phyloP scores from a whole-genome alignment of 768 basidiomycete species.

The Pilatotrama ljubarskyi region DNA sequence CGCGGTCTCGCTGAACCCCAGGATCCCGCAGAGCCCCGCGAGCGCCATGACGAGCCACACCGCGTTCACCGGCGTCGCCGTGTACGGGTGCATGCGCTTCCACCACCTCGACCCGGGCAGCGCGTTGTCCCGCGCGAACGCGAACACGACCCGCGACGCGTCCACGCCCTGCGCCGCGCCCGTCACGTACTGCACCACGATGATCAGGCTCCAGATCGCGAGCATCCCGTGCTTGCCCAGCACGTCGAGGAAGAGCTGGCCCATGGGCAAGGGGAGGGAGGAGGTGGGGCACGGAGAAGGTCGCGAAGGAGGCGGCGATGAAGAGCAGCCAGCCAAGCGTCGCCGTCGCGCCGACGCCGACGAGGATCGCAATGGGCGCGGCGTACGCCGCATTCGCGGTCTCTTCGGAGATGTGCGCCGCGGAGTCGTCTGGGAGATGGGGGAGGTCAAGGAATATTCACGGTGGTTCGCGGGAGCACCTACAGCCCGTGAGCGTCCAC shows the following conservation, averaged over 20 bases:
- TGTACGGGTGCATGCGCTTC: conserved; percentile 58
- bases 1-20: conserved; percentile 66
- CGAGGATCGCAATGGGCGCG: conserved; percentile 68
- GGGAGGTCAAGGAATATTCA: too few relatives aligned
- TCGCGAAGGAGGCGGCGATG: conserved; percentile 67
- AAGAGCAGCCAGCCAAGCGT: conserved; percentile 64
- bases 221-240: conserved; percentile 73
- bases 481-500: conserved; percentile 81
- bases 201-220: conserved; percentile 68
- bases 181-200: conserved; percentile 70
- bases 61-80: conserved; percentile 72
- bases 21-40: conserved; percentile 57
- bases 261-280: conserved; percentile 65
- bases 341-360: conserved; percentile 61
- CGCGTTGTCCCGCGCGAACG: conserved; percentile 73
- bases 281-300: conserved; percentile 52
- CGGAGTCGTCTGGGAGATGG: conserved; percentile 68
- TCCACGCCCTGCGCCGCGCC: conserved; percentile 76
- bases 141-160: conserved; percentile 74
- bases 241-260: conserved; percentile 64
- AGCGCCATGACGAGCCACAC: conserved; percentile 70
- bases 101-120: conserved; percentile 71
- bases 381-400: conserved; percentile 61
- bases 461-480: too few relatives aligned
- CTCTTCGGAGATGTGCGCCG: conserved; percentile 76